Evolutionary conservation across 1,139 yeast species (phyloP).

Genomic region (Suhomyces kunorum): DNA sequence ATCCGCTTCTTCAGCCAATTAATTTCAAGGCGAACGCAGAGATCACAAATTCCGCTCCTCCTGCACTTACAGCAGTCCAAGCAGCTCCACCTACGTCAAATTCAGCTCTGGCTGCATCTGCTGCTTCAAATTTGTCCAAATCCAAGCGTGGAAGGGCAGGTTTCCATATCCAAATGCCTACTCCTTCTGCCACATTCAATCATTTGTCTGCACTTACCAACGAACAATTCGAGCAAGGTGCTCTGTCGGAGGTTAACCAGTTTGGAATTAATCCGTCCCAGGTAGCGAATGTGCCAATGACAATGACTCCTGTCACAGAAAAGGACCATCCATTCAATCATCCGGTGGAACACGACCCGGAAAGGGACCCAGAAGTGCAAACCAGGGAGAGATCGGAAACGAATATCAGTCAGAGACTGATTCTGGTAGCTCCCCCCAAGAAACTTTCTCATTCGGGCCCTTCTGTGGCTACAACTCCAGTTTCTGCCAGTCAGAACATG

Average conservation of each 20-base stretch:
- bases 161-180: constrained; percentile 51
- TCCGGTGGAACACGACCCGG: constrained; percentile 16
- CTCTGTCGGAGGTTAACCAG: constrained; percentile 49
- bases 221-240: constrained; percentile 25
- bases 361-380: constrained; percentile 16
- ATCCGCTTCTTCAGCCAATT: constrained; percentile 61
- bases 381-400: constrained; percentile 25
- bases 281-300: constrained; percentile 51
- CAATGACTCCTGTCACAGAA: constrained; percentile 81
- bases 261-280: constrained; percentile 62
- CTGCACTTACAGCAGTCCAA: constrained; percentile 3
- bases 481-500: constrained; percentile 9
- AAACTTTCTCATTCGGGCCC: constrained; percentile 11
- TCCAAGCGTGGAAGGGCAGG: constrained; percentile 38
- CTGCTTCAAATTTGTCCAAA: constrained; percentile 13
- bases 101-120: background rate
- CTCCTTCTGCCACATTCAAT: constrained; percentile 40
- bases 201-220: constrained; percentile 41
- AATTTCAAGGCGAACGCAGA: constrained; percentile 40
- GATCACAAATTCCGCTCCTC: background rate
- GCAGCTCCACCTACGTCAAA: constrained; percentile 6
- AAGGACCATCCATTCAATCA: constrained; percentile 32
- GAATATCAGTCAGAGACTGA: constrained; percentile 10
- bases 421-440: constrained; percentile 8
- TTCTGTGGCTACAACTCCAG: constrained; percentile 13